These are phyloP conservation scores for Chrysosporium keratinophilum DNA, from an alignment of 2,329 filamentous ascomycete genomes.

Conservation along the genomic window DNA sequence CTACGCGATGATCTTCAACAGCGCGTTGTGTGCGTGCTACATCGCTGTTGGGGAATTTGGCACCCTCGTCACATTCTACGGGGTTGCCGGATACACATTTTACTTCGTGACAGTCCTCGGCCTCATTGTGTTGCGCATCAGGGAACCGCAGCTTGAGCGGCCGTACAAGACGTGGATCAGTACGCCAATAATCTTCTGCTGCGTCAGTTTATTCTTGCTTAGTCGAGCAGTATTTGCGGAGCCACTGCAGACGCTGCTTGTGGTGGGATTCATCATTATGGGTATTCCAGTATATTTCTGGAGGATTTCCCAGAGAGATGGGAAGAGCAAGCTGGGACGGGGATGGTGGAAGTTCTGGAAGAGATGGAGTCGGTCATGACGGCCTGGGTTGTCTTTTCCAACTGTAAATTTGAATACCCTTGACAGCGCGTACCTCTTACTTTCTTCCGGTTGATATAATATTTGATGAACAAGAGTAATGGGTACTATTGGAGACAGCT, in stretches of 20 bases:
- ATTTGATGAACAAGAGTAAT: too few relatives aligned
- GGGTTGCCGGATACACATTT: conserved; percentile 92
- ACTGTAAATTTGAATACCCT: too few relatives aligned
- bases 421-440: too few relatives aligned
- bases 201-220: conserved; percentile 85
- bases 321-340: conserved; percentile 24
- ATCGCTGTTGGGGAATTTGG: conserved; percentile 80
- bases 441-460: too few relatives aligned
- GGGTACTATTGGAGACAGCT: too few relatives aligned
- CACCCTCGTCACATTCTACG: conserved; percentile 91
- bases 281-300: conserved; percentile 86
- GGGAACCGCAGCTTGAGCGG: conserved; percentile 75
- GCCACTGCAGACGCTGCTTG: conserved; percentile 78
- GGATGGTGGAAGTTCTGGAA: conserved; percentile 38
- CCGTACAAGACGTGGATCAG: conserved; percentile 96
- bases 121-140: conserved; percentile 77
- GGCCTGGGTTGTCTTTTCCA: not conserved
- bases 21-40: conserved; percentile 61
- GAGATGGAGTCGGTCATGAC: conserved; percentile 10
- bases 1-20: conserved; percentile 78
- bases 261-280: conserved; percentile 70
- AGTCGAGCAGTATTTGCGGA: conserved; percentile 82
- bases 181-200: conserved; percentile 96
- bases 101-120: conserved; percentile 94
- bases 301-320: conserved; percentile 60